Evolutionary conservation across 441 rosid species (phyloP).

Genomic region (Adansonia rubrostipa): DNA sequence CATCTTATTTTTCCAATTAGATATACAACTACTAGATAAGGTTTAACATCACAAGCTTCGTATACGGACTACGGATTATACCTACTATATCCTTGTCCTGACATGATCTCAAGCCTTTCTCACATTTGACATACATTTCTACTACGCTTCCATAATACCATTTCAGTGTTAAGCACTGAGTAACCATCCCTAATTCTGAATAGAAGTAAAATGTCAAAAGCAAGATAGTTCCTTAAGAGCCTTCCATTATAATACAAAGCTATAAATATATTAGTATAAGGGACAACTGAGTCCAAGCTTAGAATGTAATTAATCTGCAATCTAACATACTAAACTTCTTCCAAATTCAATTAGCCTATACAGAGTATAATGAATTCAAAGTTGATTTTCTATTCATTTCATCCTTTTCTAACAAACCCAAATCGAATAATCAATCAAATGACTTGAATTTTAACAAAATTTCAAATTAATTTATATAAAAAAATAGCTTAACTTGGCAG

Average conservation of each 20-base stretch:
- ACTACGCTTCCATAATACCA: not conserved
- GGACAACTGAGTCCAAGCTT: not conserved
- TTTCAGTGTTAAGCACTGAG: not conserved
- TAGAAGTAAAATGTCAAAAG: not conserved
- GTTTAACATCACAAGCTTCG: not conserved
- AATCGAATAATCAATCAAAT: constrained; percentile 16
- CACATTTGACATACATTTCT: not conserved
- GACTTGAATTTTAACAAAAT: not conserved
- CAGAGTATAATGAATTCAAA: not conserved
- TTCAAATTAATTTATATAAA: not conserved
- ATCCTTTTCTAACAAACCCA: not conserved
- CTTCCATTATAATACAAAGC: not conserved
- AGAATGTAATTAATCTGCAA: not conserved
- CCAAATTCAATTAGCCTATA: not conserved
- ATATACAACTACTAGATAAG: not conserved
- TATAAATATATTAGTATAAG: not conserved
- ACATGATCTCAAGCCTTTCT: not conserved
- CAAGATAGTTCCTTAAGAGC: constrained; percentile 1
- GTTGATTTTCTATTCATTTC: not conserved
- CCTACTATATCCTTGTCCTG: not conserved
- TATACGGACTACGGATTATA: not conserved
- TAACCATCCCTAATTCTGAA: not conserved
- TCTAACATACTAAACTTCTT: not conserved
- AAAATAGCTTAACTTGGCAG: not conserved
- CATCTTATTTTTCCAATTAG: not conserved